Evolutionary conservation across 768 basidiomycete genomes (phyloP).

Genomic region (Pleurotus tuber-regium): DNA sequence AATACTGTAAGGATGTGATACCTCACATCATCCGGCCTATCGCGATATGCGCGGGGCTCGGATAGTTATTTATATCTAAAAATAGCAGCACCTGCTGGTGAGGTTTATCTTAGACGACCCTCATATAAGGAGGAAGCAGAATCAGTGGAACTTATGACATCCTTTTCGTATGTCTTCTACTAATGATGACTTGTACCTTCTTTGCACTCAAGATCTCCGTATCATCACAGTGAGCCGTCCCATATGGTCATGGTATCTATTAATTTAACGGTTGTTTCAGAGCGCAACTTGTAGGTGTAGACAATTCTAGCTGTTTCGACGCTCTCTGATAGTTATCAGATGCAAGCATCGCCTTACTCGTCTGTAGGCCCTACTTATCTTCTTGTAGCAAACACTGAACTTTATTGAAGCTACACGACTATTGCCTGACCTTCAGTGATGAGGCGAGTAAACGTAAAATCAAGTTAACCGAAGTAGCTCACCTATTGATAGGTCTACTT

Average conservation of each 20-base stretch:
- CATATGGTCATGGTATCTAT: neutral
- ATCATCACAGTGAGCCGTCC: neutral
- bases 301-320: neutral
- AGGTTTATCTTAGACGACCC: too few species aligned
- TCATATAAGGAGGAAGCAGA: too few species aligned
- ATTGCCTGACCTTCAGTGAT: neutral
- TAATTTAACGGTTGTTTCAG: neutral
- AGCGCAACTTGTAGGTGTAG: neutral
- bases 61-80: too few species aligned
- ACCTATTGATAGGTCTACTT: neutral
- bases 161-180: too few species aligned
- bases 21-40: too few species aligned
- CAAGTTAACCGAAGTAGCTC: neutral
- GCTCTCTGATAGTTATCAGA: neutral
- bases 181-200: too few species aligned
- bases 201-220: neutral
- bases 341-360: neutral
- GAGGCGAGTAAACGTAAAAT: neutral
- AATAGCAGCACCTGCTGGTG: too few species aligned
- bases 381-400: neutral
- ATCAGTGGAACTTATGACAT: too few species aligned
- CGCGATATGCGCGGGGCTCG: too few species aligned
- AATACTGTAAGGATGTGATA: too few species aligned
- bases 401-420: neutral
- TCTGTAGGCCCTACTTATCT: neutral